Conservation (phyloP, 805 yeast species). For the Cyberlindnera galapagoensis region DNA sequence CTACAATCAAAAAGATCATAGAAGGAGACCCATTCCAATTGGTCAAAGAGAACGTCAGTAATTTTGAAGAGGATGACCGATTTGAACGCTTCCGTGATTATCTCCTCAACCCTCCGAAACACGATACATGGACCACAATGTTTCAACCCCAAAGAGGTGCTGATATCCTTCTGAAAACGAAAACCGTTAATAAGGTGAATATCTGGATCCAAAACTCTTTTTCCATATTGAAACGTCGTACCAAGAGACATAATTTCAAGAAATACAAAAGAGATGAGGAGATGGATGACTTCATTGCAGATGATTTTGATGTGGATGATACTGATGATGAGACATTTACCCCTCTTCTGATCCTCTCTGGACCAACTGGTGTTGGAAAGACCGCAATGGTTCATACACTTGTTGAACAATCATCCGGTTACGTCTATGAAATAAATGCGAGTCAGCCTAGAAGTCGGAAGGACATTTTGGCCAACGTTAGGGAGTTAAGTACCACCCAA, state of each 20-base stretch:
- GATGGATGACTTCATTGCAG: conserved; percentile 30
- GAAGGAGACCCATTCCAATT: conserved; percentile 1
- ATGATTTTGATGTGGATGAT: conserved; percentile 17
- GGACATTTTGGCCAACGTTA: conserved; percentile 57
- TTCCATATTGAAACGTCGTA: conserved; percentile 26
- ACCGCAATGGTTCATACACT: conserved; percentile 67
- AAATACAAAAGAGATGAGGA: conserved; percentile 23
- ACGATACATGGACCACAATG: conserved; percentile 24
- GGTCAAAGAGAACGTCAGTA: conserved; percentile 2
- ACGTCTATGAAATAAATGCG: conserved; percentile 75
- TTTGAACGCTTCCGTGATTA: conserved; percentile 1
- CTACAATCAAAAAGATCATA: background rate
- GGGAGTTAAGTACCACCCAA: conserved; percentile 81
- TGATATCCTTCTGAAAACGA: conserved; percentile 26
- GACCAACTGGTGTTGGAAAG: conserved; percentile 74
- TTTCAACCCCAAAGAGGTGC: conserved; percentile 26
- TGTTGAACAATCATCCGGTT: conserved; percentile 55
- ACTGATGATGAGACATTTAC: conserved; percentile 34
- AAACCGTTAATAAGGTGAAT: conserved; percentile 16
- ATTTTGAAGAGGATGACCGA: conserved; percentile 4
- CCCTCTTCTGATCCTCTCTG: conserved; percentile 62
- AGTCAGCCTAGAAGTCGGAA: conserved; percentile 68
- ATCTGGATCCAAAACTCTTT: conserved; percentile 30
- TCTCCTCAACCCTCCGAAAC: background rate
- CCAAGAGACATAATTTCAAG: conserved; percentile 29